A percentile compares a stretch with the other conserved stretches of the same genome.
Evolutionary conservation across 1,284 basidiomycete genomes (phyloP).

Genomic region (Peniophora sp.): DNA sequence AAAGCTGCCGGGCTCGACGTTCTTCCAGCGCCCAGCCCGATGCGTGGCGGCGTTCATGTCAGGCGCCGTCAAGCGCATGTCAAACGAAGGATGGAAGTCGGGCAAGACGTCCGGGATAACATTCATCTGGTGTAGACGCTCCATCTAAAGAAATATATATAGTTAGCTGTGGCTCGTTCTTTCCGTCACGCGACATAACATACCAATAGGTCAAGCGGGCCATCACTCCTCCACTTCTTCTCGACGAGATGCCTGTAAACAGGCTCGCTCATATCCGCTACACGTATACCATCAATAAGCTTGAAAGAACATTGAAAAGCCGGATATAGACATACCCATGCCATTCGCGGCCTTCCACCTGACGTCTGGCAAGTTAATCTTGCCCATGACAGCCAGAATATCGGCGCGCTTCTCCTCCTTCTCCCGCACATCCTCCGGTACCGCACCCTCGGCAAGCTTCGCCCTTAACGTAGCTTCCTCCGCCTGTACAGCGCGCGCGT

Average conservation of each 20-base stretch:
- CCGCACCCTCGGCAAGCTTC: conserved; percentile 18
- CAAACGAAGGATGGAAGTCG: conserved; percentile 62
- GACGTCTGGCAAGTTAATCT: conserved; percentile 72
- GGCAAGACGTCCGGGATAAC: conserved; percentile 86
- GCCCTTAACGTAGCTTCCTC: conserved; percentile 37
- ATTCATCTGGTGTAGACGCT: conserved; percentile 84
- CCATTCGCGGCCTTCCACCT: conserved; percentile 72
- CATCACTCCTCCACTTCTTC: conserved; percentile 79
- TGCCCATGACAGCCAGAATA: conserved; percentile 38
- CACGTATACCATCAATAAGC: background rate
- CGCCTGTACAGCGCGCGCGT: conserved; percentile 33
- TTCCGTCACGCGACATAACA: conserved; percentile 18
- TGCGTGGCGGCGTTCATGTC: conserved; percentile 24
- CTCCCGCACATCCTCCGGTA: conserved; percentile 31
- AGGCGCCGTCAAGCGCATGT: conserved; percentile 60
- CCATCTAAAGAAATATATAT: conserved; percentile 57
- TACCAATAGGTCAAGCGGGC: conserved; percentile 77
- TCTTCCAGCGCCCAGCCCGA: conserved; percentile 30
- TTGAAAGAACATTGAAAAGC: background rate
- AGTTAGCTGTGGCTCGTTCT: conserved; percentile 1
- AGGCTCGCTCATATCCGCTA: conserved; percentile 57
- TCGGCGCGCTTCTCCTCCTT: conserved; percentile 25
- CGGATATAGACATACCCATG: conserved; percentile 39
- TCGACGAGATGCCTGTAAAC: conserved; percentile 80
- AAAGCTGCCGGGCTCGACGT: conserved; percentile 69